These are phyloP conservation scores for Boletus fagicola DNA, from an alignment of 768 basidiomycete genomes.

Conservation along the genomic window DNA sequence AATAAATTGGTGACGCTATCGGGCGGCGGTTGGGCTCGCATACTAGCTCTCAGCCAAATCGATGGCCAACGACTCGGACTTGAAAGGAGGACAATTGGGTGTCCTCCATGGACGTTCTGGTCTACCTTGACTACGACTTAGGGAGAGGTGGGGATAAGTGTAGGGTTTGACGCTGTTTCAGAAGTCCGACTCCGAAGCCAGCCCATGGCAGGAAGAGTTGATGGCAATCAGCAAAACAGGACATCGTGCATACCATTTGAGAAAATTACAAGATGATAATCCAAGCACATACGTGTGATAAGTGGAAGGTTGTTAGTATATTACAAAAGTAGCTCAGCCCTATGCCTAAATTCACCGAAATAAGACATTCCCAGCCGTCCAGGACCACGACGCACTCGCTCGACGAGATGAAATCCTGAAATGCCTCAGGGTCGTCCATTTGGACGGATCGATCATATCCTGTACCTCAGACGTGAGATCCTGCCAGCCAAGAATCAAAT, in stretches of 20 bases:
- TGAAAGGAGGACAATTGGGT: not conserved
- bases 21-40: not conserved
- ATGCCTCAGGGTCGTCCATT: conserved; percentile 14
- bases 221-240: not conserved
- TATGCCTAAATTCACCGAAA: not conserved
- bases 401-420: conserved; percentile 16
- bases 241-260: not conserved
- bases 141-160: not conserved
- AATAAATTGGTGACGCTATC: not conserved
- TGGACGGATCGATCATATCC: conserved; percentile 21
- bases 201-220: too few species aligned
- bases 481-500: conserved; percentile 19
- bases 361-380: conserved; percentile 11
- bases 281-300: not conserved
- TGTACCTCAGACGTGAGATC: conserved; percentile 20
- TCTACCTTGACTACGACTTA: not conserved
- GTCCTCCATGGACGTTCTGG: not conserved
- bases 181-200: not conserved
- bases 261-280: not conserved
- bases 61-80: not conserved
- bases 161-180: not conserved
- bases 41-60: not conserved
- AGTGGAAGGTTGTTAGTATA: not conserved
- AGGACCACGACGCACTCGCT: conserved; percentile 13
- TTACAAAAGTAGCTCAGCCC: not conserved